Evolutionary conservation across 202 grass and related monocot genomes (phyloP).

Genomic region (Musa balbisiana): DNA sequence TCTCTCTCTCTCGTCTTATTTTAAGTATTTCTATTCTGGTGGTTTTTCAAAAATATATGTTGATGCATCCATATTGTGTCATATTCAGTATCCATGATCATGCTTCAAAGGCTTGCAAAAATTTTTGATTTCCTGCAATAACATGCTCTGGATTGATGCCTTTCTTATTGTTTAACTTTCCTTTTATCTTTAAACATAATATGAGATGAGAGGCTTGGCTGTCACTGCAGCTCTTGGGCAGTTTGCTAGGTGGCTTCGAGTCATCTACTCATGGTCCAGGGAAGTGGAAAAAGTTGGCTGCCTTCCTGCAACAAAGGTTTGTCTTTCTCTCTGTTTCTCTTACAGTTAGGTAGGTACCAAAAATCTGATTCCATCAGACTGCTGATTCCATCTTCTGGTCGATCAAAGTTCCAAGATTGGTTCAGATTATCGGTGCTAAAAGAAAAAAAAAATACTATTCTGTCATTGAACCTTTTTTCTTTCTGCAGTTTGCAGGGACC

Average conservation of each 20-base stretch:
- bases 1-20: too few relatives aligned
- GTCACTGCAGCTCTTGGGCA: conserved; percentile 62
- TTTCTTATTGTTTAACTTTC: background rate
- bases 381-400: too few relatives aligned
- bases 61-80: background rate
- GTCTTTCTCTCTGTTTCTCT: conserved; percentile 1
- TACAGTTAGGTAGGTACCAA: too few relatives aligned
- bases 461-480: background rate
- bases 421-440: background rate
- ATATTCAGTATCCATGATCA: background rate
- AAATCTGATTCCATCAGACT: too few relatives aligned
- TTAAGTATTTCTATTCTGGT: too few relatives aligned
- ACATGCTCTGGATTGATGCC: background rate
- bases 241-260: conserved; percentile 60
- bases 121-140: background rate
- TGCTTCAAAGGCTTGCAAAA: background rate
- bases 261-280: conserved; percentile 65
- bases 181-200: background rate
- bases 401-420: background rate
- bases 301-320: conserved; percentile 79
- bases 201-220: conserved; percentile 9
- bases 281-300: conserved; percentile 74
- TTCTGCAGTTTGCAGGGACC: conserved; percentile 63
- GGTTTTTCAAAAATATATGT: too few relatives aligned
- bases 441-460: background rate